A percentile compares a stretch with the other conserved stretches of the same genome.
These are phyloP conservation scores for Penicillium nordicum DNA, from an alignment of 2,329 filamentous ascomycete genomes.

Conservation along the genomic window DNA sequence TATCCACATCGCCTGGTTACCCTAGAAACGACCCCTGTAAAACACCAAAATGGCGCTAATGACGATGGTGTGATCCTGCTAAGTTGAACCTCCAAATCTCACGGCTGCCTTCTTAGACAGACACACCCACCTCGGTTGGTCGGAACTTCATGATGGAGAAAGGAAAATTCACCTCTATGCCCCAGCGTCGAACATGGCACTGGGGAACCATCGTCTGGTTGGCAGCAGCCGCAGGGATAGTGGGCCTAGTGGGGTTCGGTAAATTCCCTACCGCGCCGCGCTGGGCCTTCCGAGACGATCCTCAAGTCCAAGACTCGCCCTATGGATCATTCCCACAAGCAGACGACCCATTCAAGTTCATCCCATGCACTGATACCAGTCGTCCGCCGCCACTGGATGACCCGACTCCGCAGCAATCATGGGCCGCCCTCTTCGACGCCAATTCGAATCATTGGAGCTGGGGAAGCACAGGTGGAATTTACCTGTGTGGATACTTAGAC, in stretches of 20 bases:
- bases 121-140: background rate
- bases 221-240: background rate
- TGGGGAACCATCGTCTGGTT: background rate
- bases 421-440: constrained; percentile 11
- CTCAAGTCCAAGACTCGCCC: background rate
- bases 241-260: background rate
- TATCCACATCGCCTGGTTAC: background rate
- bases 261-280: background rate
- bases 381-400: constrained; percentile 10
- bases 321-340: constrained; percentile 9
- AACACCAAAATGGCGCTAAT: background rate
- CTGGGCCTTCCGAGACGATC: background rate
- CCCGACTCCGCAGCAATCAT: constrained; percentile 9
- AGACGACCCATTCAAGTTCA: constrained; percentile 13
- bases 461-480: constrained; percentile 14
- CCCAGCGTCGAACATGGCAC: background rate
- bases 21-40: constrained; percentile 17
- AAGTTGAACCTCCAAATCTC: background rate
- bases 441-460: constrained; percentile 15
- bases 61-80: background rate
- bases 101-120: background rate
- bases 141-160: background rate
- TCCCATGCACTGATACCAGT: constrained; percentile 16
- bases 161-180: no score
- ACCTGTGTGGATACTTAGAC: constrained; percentile 18